Base-by-base conservation (phyloP, 352 stramenopile species). In the Globisporangium nagaii region DNA sequence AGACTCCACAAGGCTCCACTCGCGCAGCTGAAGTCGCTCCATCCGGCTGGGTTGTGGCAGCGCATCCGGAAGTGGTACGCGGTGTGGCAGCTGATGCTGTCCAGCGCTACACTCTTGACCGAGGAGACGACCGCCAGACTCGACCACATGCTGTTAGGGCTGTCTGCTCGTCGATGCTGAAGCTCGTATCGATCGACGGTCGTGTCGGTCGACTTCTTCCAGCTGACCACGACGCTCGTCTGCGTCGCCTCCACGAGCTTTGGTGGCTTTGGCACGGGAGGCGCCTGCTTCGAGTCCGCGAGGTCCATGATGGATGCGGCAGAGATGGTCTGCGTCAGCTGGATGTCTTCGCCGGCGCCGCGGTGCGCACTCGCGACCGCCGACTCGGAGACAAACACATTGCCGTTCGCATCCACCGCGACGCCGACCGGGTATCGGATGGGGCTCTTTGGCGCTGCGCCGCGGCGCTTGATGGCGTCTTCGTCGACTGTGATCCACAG, bases 401-500 rank as follows among this genome's bases (percentile, higher is more conserved):
- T 89, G 5, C 82, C 82, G 12, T 88, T 65, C 10, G 32, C 60
- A 34, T 92, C 82, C 6, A 92, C 70, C 2, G 82, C 82, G 2
- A 80, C 82, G 9, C 75, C 82, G 10, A 89, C 63, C 4, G 82
- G 82, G 46, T 92, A 92, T 25, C 75, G 70, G 0, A 88, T 47
- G 2, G 75, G 63, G 27, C 75, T 83, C 20, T 47, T 58, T 5
- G 59, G 50, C 0, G 65, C 62, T 0, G 57, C 66, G 28, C 73
- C 73, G 17, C 68, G 67, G 22, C 72, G 62, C 56, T 84, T 85
- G 57, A 90, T 82, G 40, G 71, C 72, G 15, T 65, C 62, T 39
- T 92, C 79, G 57, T 92, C 79, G 3, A 89, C 65, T 34, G 66
- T 76, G 57, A 92, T 86, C 82, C 82, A 92, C 12, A 92, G 61